phyloP scores from a whole-genome alignment of 768 basidiomycete species.

The Rubroboletus pulcherrimus region DNA sequence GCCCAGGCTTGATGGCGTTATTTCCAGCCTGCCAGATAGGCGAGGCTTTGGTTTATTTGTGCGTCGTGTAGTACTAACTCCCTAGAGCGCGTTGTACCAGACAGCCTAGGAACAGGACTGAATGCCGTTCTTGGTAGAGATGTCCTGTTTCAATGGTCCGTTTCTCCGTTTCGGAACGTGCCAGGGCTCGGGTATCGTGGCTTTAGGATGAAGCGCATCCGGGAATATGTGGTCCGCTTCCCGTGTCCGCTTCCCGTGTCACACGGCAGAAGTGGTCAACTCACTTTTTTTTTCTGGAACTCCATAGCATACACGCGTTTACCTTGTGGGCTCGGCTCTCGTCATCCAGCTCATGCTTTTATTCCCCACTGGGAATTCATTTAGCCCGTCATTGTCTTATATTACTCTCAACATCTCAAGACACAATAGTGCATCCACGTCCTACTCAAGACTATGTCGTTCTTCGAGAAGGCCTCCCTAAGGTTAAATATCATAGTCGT shows the following conservation, averaged over 20 bases:
- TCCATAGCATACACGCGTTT: background rate
- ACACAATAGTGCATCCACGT: background rate
- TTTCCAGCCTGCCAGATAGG: background rate
- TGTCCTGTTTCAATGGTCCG: background rate
- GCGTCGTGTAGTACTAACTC: background rate
- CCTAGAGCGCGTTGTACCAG: background rate
- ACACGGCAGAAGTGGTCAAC: slow-evolving; percentile 7
- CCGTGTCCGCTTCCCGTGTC: background rate
- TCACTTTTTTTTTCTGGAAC: background rate
- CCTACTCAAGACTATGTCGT: background rate
- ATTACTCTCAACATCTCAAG: background rate
- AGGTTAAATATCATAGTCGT: slow-evolving; percentile 13
- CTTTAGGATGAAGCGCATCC: background rate
- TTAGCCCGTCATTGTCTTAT: background rate
- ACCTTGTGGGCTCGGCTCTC: background rate
- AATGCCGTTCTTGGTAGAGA: background rate
- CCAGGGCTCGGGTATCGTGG: background rate
- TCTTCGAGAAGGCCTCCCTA: slow-evolving; percentile 10
- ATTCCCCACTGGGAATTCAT: background rate
- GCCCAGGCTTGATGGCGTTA: background rate
- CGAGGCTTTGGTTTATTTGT: background rate
- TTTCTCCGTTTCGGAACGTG: background rate
- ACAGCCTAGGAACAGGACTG: background rate
- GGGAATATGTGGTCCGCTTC: background rate
- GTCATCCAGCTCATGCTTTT: background rate